Evolutionary conservation across 106 monocot species (phyloP).

Genomic region (Dendrobium nobile): DNA sequence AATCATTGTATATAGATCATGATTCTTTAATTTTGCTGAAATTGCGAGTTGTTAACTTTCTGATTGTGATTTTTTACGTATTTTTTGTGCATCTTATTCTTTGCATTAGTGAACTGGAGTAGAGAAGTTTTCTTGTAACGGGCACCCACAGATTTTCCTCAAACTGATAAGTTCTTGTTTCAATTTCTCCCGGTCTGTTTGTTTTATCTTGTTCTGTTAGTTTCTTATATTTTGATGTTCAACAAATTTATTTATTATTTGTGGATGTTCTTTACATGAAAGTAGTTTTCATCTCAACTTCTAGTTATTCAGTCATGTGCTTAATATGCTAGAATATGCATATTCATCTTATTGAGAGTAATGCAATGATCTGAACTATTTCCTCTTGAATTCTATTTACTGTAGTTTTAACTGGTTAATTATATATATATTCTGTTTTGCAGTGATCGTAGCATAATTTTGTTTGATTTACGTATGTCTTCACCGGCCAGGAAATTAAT

Average conservation of each 20-base stretch:
- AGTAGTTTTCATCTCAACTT: background rate
- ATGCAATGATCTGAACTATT: background rate
- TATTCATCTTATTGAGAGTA: background rate
- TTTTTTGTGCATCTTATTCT: background rate
- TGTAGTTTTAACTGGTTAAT: background rate
- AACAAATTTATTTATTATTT: background rate
- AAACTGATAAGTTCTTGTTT: background rate
- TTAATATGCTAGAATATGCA: background rate
- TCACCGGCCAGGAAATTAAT: slow-evolving; percentile 85
- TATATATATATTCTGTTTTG: slow-evolving; percentile 14
- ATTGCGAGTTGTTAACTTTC: no score
- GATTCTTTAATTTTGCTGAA: no score
- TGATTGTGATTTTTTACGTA: background rate
- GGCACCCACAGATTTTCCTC: background rate
- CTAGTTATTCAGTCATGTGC: background rate
- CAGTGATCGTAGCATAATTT: slow-evolving; percentile 85
- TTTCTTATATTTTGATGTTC: background rate
- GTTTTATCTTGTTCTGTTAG: background rate
- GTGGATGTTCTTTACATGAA: background rate
- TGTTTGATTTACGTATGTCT: slow-evolving; percentile 93
- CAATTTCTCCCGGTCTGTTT: background rate
- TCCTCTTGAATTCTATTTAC: background rate
- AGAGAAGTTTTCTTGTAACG: background rate
- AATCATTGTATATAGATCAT: no score
- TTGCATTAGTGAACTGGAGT: no score